These are phyloP conservation scores for Penicillium nordicum DNA, from an alignment of 2,329 filamentous ascomycete species.

Conservation along the genomic window DNA sequence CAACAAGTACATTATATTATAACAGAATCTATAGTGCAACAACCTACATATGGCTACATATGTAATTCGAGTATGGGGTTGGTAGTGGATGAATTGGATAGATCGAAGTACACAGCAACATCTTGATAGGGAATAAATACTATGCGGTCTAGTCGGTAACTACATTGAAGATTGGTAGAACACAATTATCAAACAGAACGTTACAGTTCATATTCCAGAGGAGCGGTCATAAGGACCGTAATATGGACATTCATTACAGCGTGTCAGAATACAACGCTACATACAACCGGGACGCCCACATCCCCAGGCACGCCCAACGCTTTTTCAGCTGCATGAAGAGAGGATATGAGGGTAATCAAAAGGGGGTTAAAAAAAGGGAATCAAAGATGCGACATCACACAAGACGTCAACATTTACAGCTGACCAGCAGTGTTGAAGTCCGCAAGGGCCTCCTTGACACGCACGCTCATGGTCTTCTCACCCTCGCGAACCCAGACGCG, in stretches of 20 bases:
- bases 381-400: constrained; percentile 4
- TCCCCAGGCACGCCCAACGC: constrained; percentile 18
- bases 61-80: no score
- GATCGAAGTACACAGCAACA: not conserved
- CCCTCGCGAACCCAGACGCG: constrained; percentile 90
- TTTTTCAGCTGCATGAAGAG: constrained; percentile 19
- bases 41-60: not conserved
- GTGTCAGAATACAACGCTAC: constrained; percentile 26
- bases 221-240: constrained; percentile 4
- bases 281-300: constrained; percentile 25
- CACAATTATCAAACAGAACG: constrained; percentile 1
- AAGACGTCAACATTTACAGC: constrained; percentile 55
- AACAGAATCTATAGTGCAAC: not conserved
- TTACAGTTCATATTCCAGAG: constrained; percentile 12
- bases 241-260: constrained; percentile 26
- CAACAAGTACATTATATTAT: not conserved
- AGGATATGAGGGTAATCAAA: constrained; percentile 12
- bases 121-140: not conserved
- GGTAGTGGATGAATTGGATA: not conserved
- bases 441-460: constrained; percentile 74
- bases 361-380: constrained; percentile 7
- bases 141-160: not conserved
- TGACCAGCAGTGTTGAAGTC: constrained; percentile 87
- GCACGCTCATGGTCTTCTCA: constrained; percentile 91
- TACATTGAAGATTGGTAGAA: not conserved